Conservation (phyloP, 1,284 basidiomycete genomes). For the Boletus smithii region DNA sequence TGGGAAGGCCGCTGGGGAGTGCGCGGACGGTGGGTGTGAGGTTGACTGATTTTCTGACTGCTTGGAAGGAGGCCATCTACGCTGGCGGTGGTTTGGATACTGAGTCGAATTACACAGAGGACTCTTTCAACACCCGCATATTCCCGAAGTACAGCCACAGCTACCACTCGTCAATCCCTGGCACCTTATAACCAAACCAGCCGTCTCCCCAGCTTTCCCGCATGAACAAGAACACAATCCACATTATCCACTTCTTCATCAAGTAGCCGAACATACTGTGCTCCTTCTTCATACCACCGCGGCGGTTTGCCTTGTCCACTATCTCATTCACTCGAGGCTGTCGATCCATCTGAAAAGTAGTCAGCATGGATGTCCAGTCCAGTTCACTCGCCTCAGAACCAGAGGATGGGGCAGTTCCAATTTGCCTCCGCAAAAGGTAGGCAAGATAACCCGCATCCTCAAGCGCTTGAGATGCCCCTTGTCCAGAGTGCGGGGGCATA, state of each 20-base stretch:
- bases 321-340: constrained; percentile 30
- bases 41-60: constrained; percentile 77
- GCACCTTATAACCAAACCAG: constrained; percentile 35
- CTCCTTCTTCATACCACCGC: constrained; percentile 27
- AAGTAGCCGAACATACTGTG: constrained; percentile 19
- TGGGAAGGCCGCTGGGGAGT: constrained; percentile 71
- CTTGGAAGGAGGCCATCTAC: constrained; percentile 63
- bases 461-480: constrained; percentile 34
- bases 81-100: too few relatives aligned
- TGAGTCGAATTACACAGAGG: not conserved
- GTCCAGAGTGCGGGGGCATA: constrained; percentile 35
- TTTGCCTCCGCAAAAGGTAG: constrained; percentile 23
- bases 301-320: constrained; percentile 28
- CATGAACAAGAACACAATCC: constrained; percentile 20
- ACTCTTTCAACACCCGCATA: constrained; percentile 20
- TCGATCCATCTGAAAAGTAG: constrained; percentile 27
- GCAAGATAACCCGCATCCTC: constrained; percentile 35
- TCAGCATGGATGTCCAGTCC: constrained; percentile 20
- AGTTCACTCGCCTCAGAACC: not conserved
- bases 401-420: constrained; percentile 4
- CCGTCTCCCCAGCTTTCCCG: constrained; percentile 30
- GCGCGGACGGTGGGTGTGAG: constrained; percentile 79
- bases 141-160: constrained; percentile 29
- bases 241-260: constrained; percentile 29
- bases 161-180: constrained; percentile 31